Evolutionary conservation across 2,329 filamentous ascomycete genomes (phyloP), one percentile per base, ranked within the genome.

Genomic region (Rutstroemia sp.): DNA sequence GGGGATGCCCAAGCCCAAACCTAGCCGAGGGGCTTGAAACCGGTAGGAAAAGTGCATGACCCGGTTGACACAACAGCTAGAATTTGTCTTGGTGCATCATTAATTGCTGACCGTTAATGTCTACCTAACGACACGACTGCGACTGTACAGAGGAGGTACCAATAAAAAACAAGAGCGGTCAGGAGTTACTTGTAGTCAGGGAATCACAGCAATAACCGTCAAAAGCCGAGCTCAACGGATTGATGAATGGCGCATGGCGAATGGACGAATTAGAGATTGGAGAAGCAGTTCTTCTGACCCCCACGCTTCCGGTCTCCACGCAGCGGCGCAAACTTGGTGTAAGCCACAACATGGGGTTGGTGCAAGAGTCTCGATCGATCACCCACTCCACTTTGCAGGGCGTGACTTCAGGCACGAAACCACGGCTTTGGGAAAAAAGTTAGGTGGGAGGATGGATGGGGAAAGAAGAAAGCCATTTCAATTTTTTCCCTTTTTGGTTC

Each of bases 331-430:
- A 4, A 23, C 23, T 23, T 4, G 19, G 19, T 19, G 23, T 23
- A 23, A 42, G 49, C 49, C 49, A 44, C 49, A 51, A 17, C 49
- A 51, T 44, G 37, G 48, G 48, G 23, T 27, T 51, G 34, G 39
- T 51, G 49, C 38, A 30, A 44, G 49, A 51, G 38, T 51, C 38
- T 39, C 49, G 49, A 51, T 51, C 49, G 38, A 27, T 19, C n/a
- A 45, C 37, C 49, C 49, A 25, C 49, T 51, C 19, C 16, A 25
- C 30, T 37, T 45, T 3, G 23, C 23, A 23, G 23, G 23, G 23
- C 23, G 23, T 23, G 23, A 23, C 23, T 23, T 23, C 23, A 23
- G 4, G 23, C 23, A 19, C n/a, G 19, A 19, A 21, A 51, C 37
- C 49, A 51, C 38, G 27, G 34, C 19, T 30, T 25, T 51, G 49